Conservation (phyloP, 495 filamentous ascomycete species). For the Cercophora samala region DNA sequence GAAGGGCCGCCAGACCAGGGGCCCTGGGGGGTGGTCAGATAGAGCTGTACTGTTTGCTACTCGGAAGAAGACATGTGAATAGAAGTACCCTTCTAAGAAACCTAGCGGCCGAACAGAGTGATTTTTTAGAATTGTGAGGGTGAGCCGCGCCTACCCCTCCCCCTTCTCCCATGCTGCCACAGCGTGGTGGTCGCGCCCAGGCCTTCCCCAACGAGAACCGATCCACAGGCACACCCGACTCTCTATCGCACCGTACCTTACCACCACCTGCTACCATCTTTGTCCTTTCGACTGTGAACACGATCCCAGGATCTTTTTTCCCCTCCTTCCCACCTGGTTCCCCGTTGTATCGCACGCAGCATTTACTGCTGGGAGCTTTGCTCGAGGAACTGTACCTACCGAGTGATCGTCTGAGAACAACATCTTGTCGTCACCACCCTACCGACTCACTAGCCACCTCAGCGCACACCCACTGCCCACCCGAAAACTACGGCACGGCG, state of each 20-base stretch:
- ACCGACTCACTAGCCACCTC: background rate
- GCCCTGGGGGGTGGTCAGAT: background rate
- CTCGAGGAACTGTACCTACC: background rate
- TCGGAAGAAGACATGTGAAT: background rate
- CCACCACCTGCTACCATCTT: background rate
- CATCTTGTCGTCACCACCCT: background rate
- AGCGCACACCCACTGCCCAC: background rate
- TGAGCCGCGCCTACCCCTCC: constrained; percentile 17
- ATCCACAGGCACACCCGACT: constrained; percentile 19
- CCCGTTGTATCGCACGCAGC: background rate
- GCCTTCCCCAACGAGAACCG: constrained; percentile 8
- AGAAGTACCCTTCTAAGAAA: background rate
- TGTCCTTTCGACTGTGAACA: background rate
- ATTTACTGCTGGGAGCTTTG: background rate
- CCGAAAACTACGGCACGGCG: background rate
- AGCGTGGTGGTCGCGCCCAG: constrained; percentile 11
- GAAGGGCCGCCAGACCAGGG: constrained; percentile 7
- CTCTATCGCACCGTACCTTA: constrained; percentile 14
- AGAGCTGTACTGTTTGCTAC: background rate
- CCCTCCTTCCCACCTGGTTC: background rate
- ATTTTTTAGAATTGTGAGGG: constrained; percentile 7
- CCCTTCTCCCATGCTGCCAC: background rate
- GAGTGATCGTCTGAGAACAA: background rate
- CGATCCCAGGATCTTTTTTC: background rate
- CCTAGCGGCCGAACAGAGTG: constrained; percentile 5